A percentile compares a stretch with the other conserved stretches of the same genome.
Evolutionary conservation across 345 rosid species (phyloP).

Genomic region (Heritiera fomes): DNA sequence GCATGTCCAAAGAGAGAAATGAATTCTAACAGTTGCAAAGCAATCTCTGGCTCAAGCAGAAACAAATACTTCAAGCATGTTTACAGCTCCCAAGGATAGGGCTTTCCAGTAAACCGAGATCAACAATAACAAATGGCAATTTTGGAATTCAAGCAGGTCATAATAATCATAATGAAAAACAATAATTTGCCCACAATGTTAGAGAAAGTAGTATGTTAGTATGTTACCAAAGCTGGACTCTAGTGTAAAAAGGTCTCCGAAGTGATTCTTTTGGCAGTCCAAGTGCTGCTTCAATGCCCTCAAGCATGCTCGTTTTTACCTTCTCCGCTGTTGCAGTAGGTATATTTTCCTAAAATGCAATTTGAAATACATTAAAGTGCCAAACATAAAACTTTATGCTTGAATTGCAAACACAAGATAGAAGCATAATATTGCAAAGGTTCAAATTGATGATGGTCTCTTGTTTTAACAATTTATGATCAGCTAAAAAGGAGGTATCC

Average conservation of each 20-base stretch:
- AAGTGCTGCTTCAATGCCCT: slow-evolving; percentile 66
- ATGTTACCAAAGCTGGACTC: slow-evolving; percentile 78
- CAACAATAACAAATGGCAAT: not conserved
- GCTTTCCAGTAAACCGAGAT: not conserved
- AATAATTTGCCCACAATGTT: not conserved
- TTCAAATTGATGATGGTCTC: not conserved
- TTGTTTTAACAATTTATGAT: not conserved
- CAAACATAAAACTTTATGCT: not conserved
- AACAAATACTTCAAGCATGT: not conserved
- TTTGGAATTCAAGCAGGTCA: not conserved
- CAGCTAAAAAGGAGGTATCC: not conserved
- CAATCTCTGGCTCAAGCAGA: not conserved
- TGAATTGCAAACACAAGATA: not conserved
- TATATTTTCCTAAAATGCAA: slow-evolving; percentile 62
- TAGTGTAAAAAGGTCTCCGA: slow-evolving; percentile 54
- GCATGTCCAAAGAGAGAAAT: slow-evolving; percentile 6
- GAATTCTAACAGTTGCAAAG: not conserved
- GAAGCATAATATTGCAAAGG: not conserved
- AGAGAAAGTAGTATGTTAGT: not conserved
- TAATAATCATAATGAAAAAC: not conserved
- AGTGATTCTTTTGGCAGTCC: slow-evolving; percentile 72
- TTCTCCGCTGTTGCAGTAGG: slow-evolving; percentile 74
- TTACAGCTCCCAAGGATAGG: not conserved
- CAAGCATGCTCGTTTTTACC: slow-evolving; percentile 63
- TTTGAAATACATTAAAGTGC: not conserved